Evolutionary conservation across 2,329 filamentous ascomycete genomes (phyloP), one percentile per base, ranked within the genome.

Genomic region (Lizonia empirigonia): DNA sequence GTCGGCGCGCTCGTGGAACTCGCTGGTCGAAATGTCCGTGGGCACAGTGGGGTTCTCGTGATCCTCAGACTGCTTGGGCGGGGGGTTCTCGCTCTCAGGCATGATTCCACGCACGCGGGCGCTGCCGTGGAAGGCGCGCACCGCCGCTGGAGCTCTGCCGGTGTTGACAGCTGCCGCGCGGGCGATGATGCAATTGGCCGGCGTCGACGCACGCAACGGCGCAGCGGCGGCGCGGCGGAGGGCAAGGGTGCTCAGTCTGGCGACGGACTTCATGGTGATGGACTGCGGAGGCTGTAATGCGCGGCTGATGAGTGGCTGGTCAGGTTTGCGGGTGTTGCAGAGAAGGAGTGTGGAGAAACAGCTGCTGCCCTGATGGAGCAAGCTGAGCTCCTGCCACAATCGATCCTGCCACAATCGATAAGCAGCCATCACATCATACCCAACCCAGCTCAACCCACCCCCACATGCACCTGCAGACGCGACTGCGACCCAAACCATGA

Each of bases 1-100:
- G 68, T 97, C 90, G 22, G 91, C 85, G 23, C 89, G 78, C 49
- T 88, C 81, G 68, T 96, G 87, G 72, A 95, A 97, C 67, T 91
- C 78, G 20, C 80, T 77, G 3, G 87, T 83, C 2, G 83, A 82
- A 55, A 97, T 78, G 39, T 88, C 80, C 2, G 86, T 85, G 1
- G 88, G 79, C 52, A 81, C 78, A 18, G 73, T 75, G 41, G 79
- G 70, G 62, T 56, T 50, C 44, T 76, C 66, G 23, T 65, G 49
- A 24, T 66, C 53, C 44, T 74, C 68, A 26, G 65, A 65, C 56
- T 75, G 65, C 50, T 66, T 68, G 30, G 71, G 67, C 24, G 63
- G 57, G 35, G 46, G 77, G 68, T 60, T 76, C 67, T 74, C 67
- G 5, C 76, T 65, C 34, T 79, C 75, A 2, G 78, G 77, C 73